Conservation (phyloP, 768 basidiomycete species). For the Russula compacta region DNA sequence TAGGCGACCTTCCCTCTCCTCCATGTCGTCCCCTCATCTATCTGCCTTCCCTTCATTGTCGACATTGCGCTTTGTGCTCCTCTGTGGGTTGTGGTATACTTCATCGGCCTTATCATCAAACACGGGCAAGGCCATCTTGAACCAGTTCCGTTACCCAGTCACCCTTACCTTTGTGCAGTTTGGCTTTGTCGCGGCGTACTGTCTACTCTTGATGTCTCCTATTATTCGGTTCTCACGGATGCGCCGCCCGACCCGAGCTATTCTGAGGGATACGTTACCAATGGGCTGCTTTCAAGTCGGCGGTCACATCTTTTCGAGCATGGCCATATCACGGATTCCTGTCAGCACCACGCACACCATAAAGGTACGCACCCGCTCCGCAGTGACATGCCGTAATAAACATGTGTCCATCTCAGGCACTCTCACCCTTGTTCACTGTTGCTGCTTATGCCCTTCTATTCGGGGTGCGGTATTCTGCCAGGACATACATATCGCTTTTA, state of each 20-base stretch:
- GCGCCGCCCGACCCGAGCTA: constrained; percentile 60
- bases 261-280: constrained; percentile 73
- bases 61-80: constrained; percentile 53
- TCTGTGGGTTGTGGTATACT: constrained; percentile 90
- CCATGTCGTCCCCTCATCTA: not conserved
- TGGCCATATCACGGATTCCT: constrained; percentile 92
- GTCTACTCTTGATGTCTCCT: constrained; percentile 76
- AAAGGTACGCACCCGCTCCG: constrained; percentile 53
- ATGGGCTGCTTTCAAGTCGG: constrained; percentile 98
- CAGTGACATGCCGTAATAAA: not conserved
- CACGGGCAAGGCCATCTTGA: constrained; percentile 93
- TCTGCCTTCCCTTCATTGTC: constrained; percentile 24
- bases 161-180: constrained; percentile 98
- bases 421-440: constrained; percentile 96
- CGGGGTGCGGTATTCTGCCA: constrained; percentile 83
- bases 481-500: constrained; percentile 89
- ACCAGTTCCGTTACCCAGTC: constrained; percentile 86
- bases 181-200: constrained; percentile 85
- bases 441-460: constrained; percentile 91
- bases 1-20: not conserved
- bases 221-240: constrained; percentile 55
- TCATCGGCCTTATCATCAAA: constrained; percentile 92
- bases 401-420: constrained; percentile 45
- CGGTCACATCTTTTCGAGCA: constrained; percentile 95
- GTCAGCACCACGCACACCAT: constrained; percentile 99